Evolutionary conservation across 345 rosid genomes (phyloP), one percentile per base, ranked within the genome.

Genomic region (Ceriops zippeliana): DNA sequence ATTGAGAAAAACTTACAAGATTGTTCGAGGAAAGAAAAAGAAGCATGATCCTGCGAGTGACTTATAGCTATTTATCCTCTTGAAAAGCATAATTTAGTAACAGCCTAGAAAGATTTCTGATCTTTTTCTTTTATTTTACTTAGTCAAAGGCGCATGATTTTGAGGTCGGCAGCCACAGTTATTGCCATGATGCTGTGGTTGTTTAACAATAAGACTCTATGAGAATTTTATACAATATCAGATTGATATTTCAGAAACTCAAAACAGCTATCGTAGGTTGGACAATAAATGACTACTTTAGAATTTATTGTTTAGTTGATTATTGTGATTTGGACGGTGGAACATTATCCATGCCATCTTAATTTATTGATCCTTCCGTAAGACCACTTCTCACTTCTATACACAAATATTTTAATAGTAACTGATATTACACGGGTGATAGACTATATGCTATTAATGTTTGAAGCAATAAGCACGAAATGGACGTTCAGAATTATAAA

Each of bases 381-480:
- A 42, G 49, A 42, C 49, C 49, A 17, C 49, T 42, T 42, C 49
- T 42, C 3, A 2, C 49, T 42, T 42, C 49, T 42, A 3, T 42
- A 42, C 17, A 42, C 15, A 42, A 42, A 42, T 42, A 42, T 42
- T 42, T 42, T 42, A 15, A 42, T 42, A 17, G 5, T 11, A 15
- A 13, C 19, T 42, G 49, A 42, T 11, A 11, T 42, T 13, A 42
- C 17, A 42, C 4, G 49, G 49, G 15, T 42, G 19, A 42, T 11
- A 0, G 5, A 13, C 49, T 13, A 42, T 42, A 42, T 11, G 47
- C 47, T 42, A 42, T 42, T 42, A 11, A 11, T 42, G 3, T 11
- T 42, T 42, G 47, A 13, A 6, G 58, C 66, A 49, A 24, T 53
- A 70, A 70, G 67, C 70, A 30, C 58, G 60, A 70, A 51, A 52